Conservation (phyloP, 768 basidiomycete genomes). For the Harrya chromipes region DNA sequence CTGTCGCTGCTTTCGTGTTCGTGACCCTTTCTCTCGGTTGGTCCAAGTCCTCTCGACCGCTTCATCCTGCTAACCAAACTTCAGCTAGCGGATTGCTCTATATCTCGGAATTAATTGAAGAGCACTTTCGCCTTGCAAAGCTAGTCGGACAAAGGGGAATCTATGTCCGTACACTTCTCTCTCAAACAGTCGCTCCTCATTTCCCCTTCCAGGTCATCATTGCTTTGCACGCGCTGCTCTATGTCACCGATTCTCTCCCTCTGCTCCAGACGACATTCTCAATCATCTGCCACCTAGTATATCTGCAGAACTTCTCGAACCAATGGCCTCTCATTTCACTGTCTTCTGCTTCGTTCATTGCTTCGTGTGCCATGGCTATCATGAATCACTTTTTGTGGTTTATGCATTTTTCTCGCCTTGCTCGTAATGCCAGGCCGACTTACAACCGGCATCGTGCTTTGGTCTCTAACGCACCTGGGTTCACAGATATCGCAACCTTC, state of each 20-base stretch:
- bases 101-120: slow-evolving; percentile 93
- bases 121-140: slow-evolving; percentile 84
- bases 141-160: slow-evolving; percentile 78
- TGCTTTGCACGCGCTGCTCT: slow-evolving; percentile 69
- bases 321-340: slow-evolving; percentile 94
- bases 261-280: slow-evolving; percentile 73
- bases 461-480: slow-evolving; percentile 39
- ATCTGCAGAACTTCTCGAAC: slow-evolving; percentile 87
- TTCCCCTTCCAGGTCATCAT: slow-evolving; percentile 64
- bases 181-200: slow-evolving; percentile 1
- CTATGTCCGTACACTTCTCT: slow-evolving; percentile 58
- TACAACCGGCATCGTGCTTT: slow-evolving; percentile 45
- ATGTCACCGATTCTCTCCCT: slow-evolving; percentile 80
- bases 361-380: slow-evolving; percentile 83
- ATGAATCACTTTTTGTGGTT: slow-evolving; percentile 96
- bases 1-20: slow-evolving; percentile 77
- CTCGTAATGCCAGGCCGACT: slow-evolving; percentile 57
- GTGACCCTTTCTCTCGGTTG: slow-evolving; percentile 88
- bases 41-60: slow-evolving; percentile 21
- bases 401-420: slow-evolving; percentile 81
- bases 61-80: slow-evolving; percentile 5
- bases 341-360: slow-evolving; percentile 77
- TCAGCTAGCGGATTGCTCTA: slow-evolving; percentile 91
- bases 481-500: slow-evolving; percentile 79
- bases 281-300: slow-evolving; percentile 79